Base-by-base conservation (phyloP, 306 rosid genomes). In the Lupinus albus region DNA sequence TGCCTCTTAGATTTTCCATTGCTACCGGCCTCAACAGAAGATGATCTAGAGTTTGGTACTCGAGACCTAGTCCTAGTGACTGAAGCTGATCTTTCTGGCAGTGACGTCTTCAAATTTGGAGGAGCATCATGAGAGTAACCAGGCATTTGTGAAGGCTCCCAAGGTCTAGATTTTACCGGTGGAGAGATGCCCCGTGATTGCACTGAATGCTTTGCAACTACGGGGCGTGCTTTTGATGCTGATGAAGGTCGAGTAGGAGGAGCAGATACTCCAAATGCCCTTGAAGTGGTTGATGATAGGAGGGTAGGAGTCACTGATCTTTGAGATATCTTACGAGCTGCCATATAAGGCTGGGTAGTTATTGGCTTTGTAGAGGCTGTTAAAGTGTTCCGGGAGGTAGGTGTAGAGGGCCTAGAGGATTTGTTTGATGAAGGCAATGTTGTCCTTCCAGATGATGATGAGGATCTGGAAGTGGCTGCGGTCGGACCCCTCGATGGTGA, bases 251-350 rank as follows among this genome's bases (percentile, higher is more conserved):
- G 85, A 30, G 73, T 68, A 46, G 79, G 71, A 52, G 89, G 82
- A 76, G 86, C 87, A 76, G 93, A 80, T 41, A 60, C 69, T 13
- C 69, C 80, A 54, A 85, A 58, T 9, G 73, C 50, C 70, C 63
- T 64, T n/a, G 82, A 74, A 4, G 85, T 79, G 47, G 79, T 82
- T 54, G 91, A 81, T 74, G 84, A 86, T 63, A 76, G 67, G 11
- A 77, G 79, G 44, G 78, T 86, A 17, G 96, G 96, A 28, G 94
- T 93, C 65, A 76, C 85, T 76, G 99, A 86, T 78, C 96, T 86
- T 76, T 80, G 73, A 75, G 84, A 70, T 63, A 82, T 39, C 79
- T 88, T 87, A 15, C 91, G 42, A 77, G 89, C 79, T 41, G 86
- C 54, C 45, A 58, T 30, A 44, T 88, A 79, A 50, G 91, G 81